Base-by-base conservation (phyloP, 2,329 filamentous ascomycete genomes). In the Xylogone sp. region DNA sequence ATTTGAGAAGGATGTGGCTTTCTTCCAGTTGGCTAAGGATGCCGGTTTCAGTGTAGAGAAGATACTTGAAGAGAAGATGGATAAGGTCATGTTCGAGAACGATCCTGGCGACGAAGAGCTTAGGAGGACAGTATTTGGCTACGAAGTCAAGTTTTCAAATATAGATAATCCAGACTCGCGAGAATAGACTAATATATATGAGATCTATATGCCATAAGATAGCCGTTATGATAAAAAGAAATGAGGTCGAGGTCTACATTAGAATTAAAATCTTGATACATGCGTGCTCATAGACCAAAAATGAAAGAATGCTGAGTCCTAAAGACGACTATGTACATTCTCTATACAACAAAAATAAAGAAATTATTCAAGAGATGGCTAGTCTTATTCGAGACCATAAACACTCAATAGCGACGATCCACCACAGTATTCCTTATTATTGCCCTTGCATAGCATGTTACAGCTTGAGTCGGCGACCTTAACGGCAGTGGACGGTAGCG, bases 71-170 rank as follows among this genome's bases (percentile, higher is more conserved):
- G 82, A 86, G 68, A 81, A 86, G 61, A 84, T 95, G 83, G 90
- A 93, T 31, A 85, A 85, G 65, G 87, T 92, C 57, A 83, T 97
- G 75, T 97, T 97, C 70, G 88, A 92, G 63, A 80, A 91, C 60
- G 92, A 97, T 66, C 87, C 85, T 16, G 93, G 93, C 34, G 90
- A 96, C 69, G 82, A 93, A 70, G 79, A 84, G 57, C 74, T 96
- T 52, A 81, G 90, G 57, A 85, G 88, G 67, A 96, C 89, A 7
- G 90, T 95, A 12, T 67, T 65, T 60, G 65, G 65, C 8, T 66
- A 55, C 51, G 59, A 60, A 43, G 58, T 68, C 20, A 62, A 45
- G 46, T 66, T 64, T 64, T 48, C 52, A 18, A 16, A 39, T 5
- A 9, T 16, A 16, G 13, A 39, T 39, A 10, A 10, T 27, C 24